phyloP scores from a whole-genome alignment of 2,329 filamentous ascomycete genomes.

The Colletotrichum neosansevieriae region DNA sequence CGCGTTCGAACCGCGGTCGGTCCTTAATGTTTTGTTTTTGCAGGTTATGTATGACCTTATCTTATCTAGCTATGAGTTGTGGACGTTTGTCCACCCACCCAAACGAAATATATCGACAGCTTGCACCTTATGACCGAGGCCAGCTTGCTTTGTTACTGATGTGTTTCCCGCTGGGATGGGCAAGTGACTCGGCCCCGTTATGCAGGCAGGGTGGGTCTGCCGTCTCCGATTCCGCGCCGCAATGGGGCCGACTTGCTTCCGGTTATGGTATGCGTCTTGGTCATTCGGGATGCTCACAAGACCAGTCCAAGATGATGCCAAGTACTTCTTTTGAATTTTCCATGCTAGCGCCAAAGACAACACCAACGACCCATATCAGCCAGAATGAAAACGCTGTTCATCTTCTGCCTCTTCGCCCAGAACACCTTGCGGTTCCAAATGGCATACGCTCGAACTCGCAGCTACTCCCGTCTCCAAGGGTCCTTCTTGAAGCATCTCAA shows the following conservation, averaged over 20 bases:
- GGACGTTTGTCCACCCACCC: no score
- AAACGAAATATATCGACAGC: neutral
- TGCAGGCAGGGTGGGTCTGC: conserved; percentile 22
- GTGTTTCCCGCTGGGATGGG: neutral
- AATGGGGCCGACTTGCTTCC: conserved; percentile 26
- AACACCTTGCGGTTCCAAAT: conserved; percentile 1
- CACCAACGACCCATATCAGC: neutral
- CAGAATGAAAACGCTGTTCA: conserved; percentile 12
- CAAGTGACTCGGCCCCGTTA: conserved; percentile 3
- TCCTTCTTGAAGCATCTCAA: conserved; percentile 10
- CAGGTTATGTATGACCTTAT: no score
- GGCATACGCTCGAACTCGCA: conserved; percentile 2
- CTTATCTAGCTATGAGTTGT: no score
- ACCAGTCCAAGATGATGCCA: neutral
- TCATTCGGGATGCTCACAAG: neutral
- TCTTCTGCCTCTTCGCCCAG: conserved; percentile 3
- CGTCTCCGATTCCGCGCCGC: conserved; percentile 19
- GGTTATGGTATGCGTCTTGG: neutral
- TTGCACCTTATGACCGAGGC: neutral
- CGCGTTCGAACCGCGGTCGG: conserved; percentile 41
- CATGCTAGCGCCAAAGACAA: neutral
- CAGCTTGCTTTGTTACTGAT: neutral
- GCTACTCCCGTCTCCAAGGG: conserved; percentile 10
- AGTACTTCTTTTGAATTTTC: neutral
- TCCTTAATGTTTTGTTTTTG: conserved; percentile 25